Percentiles rank a stretch among this genome's conserved stretches.
These are phyloP conservation scores for Lepidium campestre DNA, from an alignment of 441 rosid species.

Conservation along the genomic window DNA sequence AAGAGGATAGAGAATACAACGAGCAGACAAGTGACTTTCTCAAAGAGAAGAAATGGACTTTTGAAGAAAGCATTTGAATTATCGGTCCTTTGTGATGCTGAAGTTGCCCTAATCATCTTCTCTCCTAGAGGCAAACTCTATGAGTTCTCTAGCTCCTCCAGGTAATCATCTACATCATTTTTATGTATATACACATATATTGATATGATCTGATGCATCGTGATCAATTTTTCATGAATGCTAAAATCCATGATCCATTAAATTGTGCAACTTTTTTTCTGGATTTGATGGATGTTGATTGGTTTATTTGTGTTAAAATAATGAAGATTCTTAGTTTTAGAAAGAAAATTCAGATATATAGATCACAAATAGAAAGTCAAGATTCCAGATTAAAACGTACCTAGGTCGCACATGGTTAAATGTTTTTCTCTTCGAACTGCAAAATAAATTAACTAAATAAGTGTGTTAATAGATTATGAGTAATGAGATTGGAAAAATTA, in stretches of 20 bases:
- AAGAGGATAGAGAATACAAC: constrained; percentile 87
- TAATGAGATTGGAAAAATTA: too few species aligned
- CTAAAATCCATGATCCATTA: neutral
- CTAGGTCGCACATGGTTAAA: constrained; percentile 9
- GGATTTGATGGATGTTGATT: neutral
- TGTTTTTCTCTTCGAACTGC: neutral
- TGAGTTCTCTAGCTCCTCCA: constrained; percentile 64
- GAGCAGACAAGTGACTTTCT: constrained; percentile 92
- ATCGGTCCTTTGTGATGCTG: constrained; percentile 86
- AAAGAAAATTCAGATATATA: neutral
- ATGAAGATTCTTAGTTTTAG: neutral
- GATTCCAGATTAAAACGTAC: neutral
- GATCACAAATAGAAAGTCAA: constrained; percentile 1
- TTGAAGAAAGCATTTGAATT: constrained; percentile 86
- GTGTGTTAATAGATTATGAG: neutral
- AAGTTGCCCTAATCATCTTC: constrained; percentile 84
- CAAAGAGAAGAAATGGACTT: constrained; percentile 82
- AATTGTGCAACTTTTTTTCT: neutral
- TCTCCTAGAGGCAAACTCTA: constrained; percentile 80
- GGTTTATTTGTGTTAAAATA: neutral
- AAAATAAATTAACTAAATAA: neutral
- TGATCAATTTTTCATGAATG: neutral
- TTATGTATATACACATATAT: neutral
- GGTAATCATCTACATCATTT: constrained; percentile 31
- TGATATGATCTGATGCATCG: neutral